phyloP scores from a whole-genome alignment of 1,284 basidiomycete genomes.

The Apiotrichum domesticum region DNA sequence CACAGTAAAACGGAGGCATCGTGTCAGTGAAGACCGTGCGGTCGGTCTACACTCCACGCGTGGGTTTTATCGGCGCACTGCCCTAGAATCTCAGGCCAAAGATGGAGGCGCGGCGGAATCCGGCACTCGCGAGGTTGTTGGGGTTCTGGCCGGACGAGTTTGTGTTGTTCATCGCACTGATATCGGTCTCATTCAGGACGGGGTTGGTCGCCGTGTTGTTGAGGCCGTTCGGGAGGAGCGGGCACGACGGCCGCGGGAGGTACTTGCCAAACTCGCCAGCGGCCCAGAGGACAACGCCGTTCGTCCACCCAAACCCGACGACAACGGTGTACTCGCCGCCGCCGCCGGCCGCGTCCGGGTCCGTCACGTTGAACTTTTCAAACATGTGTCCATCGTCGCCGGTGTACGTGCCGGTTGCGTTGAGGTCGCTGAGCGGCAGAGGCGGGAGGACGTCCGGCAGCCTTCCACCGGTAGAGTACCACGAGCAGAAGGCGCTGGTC shows the following conservation, averaged over 20 bases:
- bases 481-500: conserved; percentile 76
- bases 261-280: conserved; percentile 63
- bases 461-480: conserved; percentile 70
- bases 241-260: conserved; percentile 62
- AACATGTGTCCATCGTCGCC: conserved; percentile 62
- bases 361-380: conserved; percentile 63
- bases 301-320: conserved; percentile 68
- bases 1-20: no score
- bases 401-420: conserved; percentile 56
- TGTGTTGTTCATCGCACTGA: not conserved
- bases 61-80: no score
- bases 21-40: no score
- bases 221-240: conserved; percentile 49
- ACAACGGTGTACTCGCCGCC: conserved; percentile 66
- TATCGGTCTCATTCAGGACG: not conserved
- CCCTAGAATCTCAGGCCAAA: not conserved
- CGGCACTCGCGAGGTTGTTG: not conserved
- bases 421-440: conserved; percentile 64
- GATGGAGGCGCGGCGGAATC: not conserved
- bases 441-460: conserved; percentile 63
- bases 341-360: conserved; percentile 74
- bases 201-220: not conserved
- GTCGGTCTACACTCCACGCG: no score
- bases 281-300: conserved; percentile 70
- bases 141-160: no score